phyloP scores from a whole-genome alignment of 2,329 filamentous ascomycete species.

The Microdochium trichocladiopsis region DNA sequence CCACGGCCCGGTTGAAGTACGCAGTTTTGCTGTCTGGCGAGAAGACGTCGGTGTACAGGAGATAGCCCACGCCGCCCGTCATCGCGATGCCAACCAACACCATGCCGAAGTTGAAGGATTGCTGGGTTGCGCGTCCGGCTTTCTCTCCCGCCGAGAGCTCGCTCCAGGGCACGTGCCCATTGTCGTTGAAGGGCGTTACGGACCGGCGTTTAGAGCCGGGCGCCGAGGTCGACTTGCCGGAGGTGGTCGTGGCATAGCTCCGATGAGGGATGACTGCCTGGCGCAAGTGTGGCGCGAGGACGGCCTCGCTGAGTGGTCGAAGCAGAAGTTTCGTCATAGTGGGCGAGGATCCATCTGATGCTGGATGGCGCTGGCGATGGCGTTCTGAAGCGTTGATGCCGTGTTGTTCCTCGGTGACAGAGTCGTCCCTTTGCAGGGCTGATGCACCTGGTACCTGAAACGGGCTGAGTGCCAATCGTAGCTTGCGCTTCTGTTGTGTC shows the following conservation, averaged over 20 bases:
- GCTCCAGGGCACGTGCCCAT: slow-evolving; percentile 74
- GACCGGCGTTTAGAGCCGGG: slow-evolving; percentile 50
- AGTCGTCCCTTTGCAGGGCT: no score
- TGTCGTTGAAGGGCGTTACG: slow-evolving; percentile 81
- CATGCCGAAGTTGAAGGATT: slow-evolving; percentile 80
- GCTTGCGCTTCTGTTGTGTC: no score
- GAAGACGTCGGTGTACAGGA: slow-evolving; percentile 78
- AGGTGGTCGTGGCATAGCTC: slow-evolving; percentile 53
- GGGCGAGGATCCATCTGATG: slow-evolving; percentile 21
- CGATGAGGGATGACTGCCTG: slow-evolving; percentile 30
- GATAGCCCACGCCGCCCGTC: slow-evolving; percentile 71
- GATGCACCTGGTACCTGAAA: no score
- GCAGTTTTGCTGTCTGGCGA: slow-evolving; percentile 77
- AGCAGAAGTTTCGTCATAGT: slow-evolving; percentile 38
- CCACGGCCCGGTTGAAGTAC: slow-evolving; percentile 82
- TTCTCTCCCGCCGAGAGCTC: slow-evolving; percentile 73
- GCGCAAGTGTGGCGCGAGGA: slow-evolving; percentile 22
- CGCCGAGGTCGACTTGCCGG: slow-evolving; percentile 23
- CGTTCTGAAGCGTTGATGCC: no score
- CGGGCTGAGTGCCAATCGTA: no score
- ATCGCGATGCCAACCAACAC: slow-evolving; percentile 67
- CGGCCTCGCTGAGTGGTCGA: slow-evolving; percentile 26
- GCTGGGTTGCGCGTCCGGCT: slow-evolving; percentile 76
- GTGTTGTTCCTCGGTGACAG: no score
- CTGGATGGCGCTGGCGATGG: no score